phyloP scores from a whole-genome alignment of 2,329 filamentous ascomycete species.

The Diaporthe citri region DNA sequence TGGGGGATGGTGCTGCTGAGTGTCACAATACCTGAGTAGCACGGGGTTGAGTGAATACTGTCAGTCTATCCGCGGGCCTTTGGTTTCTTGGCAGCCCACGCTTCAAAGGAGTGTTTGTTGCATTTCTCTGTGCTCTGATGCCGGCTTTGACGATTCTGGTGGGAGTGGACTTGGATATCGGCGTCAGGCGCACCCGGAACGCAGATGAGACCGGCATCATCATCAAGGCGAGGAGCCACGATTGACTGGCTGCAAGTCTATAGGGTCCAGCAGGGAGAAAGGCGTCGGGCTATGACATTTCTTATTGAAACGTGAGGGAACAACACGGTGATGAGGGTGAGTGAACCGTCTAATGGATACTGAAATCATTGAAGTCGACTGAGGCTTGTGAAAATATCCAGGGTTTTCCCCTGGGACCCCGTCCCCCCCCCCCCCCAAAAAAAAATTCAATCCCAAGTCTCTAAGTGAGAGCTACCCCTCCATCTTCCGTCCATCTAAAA shows the following conservation, averaged over 20 bases:
- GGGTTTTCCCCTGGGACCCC: background rate
- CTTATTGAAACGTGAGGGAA: background rate
- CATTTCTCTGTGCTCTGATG: slow-evolving; percentile 14
- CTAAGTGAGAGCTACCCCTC: slow-evolving; percentile 19
- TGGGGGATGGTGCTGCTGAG: background rate
- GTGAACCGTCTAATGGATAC: background rate
- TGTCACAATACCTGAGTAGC: slow-evolving; percentile 11
- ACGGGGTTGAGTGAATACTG: slow-evolving; percentile 18
- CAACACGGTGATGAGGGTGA: background rate
- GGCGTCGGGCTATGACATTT: background rate
- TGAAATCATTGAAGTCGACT: background rate
- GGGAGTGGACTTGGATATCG: background rate
- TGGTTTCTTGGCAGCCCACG: background rate
- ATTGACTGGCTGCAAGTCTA: background rate
- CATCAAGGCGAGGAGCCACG: background rate
- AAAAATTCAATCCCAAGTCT: background rate
- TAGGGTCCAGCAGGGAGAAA: background rate
- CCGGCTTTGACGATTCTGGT: background rate
- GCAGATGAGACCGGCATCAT: background rate
- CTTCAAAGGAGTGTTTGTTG: background rate
- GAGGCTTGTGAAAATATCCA: background rate
- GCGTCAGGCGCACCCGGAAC: background rate
- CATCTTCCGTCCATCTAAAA: background rate
- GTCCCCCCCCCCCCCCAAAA: background rate
- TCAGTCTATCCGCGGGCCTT: background rate